These are phyloP conservation scores for Colletotrichum brevisporum DNA, from an alignment of 2,329 filamentous ascomycete genomes.

Conservation along the genomic window DNA sequence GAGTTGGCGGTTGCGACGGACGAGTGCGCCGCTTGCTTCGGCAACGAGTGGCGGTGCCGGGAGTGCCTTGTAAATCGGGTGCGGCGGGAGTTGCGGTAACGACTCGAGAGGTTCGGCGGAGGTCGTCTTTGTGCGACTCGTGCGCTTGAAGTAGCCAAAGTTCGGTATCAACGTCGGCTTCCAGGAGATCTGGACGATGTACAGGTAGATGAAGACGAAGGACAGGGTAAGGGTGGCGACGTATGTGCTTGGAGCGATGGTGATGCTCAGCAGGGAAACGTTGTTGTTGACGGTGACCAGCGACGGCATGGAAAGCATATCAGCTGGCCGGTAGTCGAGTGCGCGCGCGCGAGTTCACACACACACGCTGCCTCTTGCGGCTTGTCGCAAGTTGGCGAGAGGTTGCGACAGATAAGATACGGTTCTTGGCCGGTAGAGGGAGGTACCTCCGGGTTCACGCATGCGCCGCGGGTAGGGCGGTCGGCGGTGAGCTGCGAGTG, in stretches of 20 bases:
- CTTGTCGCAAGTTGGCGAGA: slow-evolving; percentile 20
- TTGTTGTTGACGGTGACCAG: slow-evolving; percentile 73
- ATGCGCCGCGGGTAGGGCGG: slow-evolving; percentile 19
- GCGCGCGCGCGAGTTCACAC: slow-evolving; percentile 12
- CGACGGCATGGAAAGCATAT: slow-evolving; percentile 65
- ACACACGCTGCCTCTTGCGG: neutral
- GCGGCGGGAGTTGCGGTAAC: slow-evolving; percentile 31
- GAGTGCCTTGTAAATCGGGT: slow-evolving; percentile 39
- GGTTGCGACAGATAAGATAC: slow-evolving; percentile 31
- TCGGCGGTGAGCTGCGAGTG: slow-evolving; percentile 11
- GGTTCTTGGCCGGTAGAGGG: slow-evolving; percentile 5
- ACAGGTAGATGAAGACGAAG: slow-evolving; percentile 66
- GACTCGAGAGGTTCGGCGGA: slow-evolving; percentile 35
- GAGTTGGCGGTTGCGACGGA: slow-evolving; percentile 29
- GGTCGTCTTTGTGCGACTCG: slow-evolving; percentile 42
- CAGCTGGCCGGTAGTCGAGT: slow-evolving; percentile 16
- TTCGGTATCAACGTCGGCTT: slow-evolving; percentile 40
- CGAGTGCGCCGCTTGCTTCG: slow-evolving; percentile 37
- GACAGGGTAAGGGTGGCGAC: slow-evolving; percentile 65
- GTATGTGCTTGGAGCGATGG: slow-evolving; percentile 71
- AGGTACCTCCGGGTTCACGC: slow-evolving; percentile 25
- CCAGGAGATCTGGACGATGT: slow-evolving; percentile 54
- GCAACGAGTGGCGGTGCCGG: slow-evolving; percentile 40
- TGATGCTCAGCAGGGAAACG: slow-evolving; percentile 72
- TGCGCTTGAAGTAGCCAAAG: slow-evolving; percentile 43